phyloP scores from a whole-genome alignment of 1,139 yeast species.

The Magnusiomyces sp. region DNA sequence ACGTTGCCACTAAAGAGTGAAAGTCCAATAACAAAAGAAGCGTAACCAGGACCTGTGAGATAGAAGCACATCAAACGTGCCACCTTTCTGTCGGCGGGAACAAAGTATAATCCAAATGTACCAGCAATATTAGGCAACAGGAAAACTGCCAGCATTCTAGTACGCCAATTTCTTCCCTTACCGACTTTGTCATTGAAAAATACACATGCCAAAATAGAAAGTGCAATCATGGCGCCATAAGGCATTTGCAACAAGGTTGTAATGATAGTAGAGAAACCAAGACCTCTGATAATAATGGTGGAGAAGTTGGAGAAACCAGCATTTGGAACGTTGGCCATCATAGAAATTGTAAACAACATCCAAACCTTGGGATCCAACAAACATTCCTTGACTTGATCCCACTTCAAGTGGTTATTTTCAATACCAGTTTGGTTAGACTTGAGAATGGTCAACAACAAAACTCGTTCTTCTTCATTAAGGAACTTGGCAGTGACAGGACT shows the following conservation, averaged over 20 bases:
- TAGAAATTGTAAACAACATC: constrained; percentile 36
- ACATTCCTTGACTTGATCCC: constrained; percentile 41
- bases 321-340: constrained; percentile 39
- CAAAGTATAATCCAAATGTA: constrained; percentile 22
- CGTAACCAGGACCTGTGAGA: constrained; percentile 25
- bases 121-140: constrained; percentile 24
- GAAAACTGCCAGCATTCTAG: constrained; percentile 16
- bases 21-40: constrained; percentile 42
- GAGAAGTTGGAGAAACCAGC: constrained; percentile 38
- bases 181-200: constrained; percentile 16
- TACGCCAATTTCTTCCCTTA: constrained; percentile 15
- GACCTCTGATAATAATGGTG: constrained; percentile 23
- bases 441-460: constrained; percentile 46
- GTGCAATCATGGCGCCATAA: constrained; percentile 21
- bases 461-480: constrained; percentile 43
- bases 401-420: constrained; percentile 45
- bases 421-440: constrained; percentile 41
- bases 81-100: constrained; percentile 16
- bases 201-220: constrained; percentile 18
- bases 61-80: constrained; percentile 25
- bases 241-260: constrained; percentile 25
- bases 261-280: constrained; percentile 24
- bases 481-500: constrained; percentile 48
- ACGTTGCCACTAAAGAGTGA: constrained; percentile 43
- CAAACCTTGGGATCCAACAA: constrained; percentile 39